Base-by-base conservation (phyloP, 73 alveolate genomes). In the Stentor roeselii region DNA sequence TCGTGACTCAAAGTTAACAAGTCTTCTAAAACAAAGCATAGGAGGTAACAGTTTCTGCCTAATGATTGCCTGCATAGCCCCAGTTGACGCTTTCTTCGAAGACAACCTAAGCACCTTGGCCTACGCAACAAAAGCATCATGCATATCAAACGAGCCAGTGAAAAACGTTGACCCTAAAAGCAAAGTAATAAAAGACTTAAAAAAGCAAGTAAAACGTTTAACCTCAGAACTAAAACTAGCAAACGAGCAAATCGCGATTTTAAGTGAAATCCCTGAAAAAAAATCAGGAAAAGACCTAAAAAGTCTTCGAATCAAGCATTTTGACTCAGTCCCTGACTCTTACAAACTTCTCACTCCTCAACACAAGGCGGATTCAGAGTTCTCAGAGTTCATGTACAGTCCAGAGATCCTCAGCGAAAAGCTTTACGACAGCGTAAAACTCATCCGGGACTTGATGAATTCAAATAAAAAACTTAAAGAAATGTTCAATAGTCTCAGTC, bases 91-190 rank as follows among this genome's bases (percentile, higher is more conserved):
- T 78, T 96, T 94, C 88, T 90, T 92, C 30, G 99, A 96, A 42
- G 99, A 96, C 88, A 96, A 99, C 0, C 83, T 97, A 83, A 86
- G 96, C 75, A 97, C 99, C 3, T 84, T 97, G 84, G 93, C 93
- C 87, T 97, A 96, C 87, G 99, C 99, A 4, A 92, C 98, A 3
- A 88, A 99, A n/a, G 96, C 99, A 0, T 94, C 95, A 98, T 91
- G 97, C 82, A 97, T 97, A 50, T 93, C 97, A 86, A 97, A 97
- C 82, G 97, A 96, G 83, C 99, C 99, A 6, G 90, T 97, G 21
- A 90, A 96, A 67, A 91, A 97, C 86, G 95, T 97, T 99, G 99
- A 97, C 59, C 97, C 97, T 83, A 93, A 93, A 60, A 99, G 95
- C 75, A 88, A 94, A 60, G 92, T 92, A 39, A 95, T 96, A 35